Evolutionary conservation across 371 early-diverging fungal species (phyloP), one percentile per base, ranked within the genome.

Genomic region (Syncephalastrum sp.): DNA sequence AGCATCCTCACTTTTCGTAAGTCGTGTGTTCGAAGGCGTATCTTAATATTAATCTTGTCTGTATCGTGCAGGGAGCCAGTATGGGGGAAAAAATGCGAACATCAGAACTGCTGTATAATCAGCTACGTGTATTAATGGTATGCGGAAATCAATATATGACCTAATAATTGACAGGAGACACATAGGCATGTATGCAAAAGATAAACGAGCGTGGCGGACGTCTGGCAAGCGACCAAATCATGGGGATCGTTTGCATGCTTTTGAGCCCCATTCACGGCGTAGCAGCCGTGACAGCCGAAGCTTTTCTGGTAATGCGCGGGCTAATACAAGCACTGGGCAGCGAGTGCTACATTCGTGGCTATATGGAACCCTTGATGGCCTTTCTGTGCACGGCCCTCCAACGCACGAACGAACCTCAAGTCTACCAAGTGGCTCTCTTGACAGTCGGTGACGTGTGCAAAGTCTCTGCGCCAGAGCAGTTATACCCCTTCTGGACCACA

Each of bases 231-330:
- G 95, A 95, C 63, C 82, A 86, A 52, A 88, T 93, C 58, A 96
- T 97, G 96, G 82, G 86, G 5, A 81, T 82, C 38, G 71, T 94
- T 23, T 77, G 96, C 56, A 81, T 79, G 58, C 63, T 92, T 21
- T 69, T 90, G 56, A 70, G 60, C 51, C 75, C 81, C 14, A 72
- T 86, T 24, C 75, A 85, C 60, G 90, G 89, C 70, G 82, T 79
- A 47, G 84, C 98, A 0, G 91, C 93, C 12, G 89, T 90, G 15
- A 70, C 88, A 13, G 97, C 97, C 72, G 97, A 97, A 60, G 90
- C 88, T 1, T 93, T 95, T 78, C 72, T 96, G 59, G 83, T 90
- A 50, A 84, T 96, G 29, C 92, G 96, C 27, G 91, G 94, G 6
- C 68, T 97, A 63, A 90, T 85, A 21, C 77, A 79, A 38, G 82